Conservation (phyloP, 495 filamentous ascomycete genomes). For the Hypoxylon trugodes region DNA sequence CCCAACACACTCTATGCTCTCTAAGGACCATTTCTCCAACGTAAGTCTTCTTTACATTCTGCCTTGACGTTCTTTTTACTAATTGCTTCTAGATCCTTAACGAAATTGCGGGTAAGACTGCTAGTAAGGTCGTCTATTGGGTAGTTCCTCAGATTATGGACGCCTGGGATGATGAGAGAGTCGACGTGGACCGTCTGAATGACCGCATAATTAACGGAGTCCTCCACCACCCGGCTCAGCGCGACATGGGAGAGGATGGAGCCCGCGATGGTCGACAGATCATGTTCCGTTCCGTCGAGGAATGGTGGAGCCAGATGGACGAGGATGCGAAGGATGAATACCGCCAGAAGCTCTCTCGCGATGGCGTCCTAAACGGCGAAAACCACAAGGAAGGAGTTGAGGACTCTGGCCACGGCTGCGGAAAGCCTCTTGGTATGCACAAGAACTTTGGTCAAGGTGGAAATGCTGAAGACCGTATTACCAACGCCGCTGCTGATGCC, state of each 20-base stretch:
- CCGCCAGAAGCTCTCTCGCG: conserved; percentile 74
- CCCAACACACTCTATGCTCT: conserved; percentile 95
- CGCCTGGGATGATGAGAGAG: conserved; percentile 79
- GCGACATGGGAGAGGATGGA: conserved; percentile 73
- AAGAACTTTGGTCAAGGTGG: conserved; percentile 51
- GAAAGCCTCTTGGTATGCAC: conserved; percentile 60
- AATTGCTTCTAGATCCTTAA: conserved; percentile 70
- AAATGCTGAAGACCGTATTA: conserved; percentile 57
- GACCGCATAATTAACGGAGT: conserved; percentile 80
- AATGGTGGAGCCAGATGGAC: conserved; percentile 78
- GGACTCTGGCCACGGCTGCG: conserved; percentile 86
- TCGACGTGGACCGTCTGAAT: conserved; percentile 71
- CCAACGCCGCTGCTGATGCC: conserved; percentile 52
- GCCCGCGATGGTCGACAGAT: conserved; percentile 72
- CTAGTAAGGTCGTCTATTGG: conserved; percentile 79
- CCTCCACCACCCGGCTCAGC: conserved; percentile 86
- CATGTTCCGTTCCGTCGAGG: conserved; percentile 80
- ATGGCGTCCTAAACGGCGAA: conserved; percentile 74
- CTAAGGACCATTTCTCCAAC: conserved; percentile 92
- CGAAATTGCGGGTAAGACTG: conserved; percentile 84
- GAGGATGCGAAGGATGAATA: conserved; percentile 68
- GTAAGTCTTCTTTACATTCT: conserved; percentile 38
- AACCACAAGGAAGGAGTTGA: conserved; percentile 89
- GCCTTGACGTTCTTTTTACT: conserved; percentile 25
- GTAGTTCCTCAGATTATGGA: conserved; percentile 85